Base-by-base conservation (phyloP, 129 eudicot genomes). In the Escallonia rubra region DNA sequence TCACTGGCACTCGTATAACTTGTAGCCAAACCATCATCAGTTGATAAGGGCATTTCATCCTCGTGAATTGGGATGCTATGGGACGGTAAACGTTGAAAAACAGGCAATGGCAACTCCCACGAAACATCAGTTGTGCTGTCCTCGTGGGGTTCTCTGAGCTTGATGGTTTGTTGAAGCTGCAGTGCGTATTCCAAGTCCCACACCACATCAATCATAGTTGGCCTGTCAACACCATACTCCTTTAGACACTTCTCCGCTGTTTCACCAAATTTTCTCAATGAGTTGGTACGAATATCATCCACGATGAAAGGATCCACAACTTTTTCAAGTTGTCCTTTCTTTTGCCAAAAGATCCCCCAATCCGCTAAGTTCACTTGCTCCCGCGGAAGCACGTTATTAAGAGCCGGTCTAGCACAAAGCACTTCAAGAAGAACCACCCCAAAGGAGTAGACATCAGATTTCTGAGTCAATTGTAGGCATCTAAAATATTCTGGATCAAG, bases 401-500 rank as follows among this genome's bases (percentile, higher is more conserved):
- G 53, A 13, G 76, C 95, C 0, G 85, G 83, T 66, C 90, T 79
- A 1, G 90, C 90, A 42, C 90, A 87, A 1, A 87, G 75, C 14
- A 82, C 86, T 75, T 87, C 91, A 3, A 87, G 82, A 38, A 87
- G 70, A 11, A 87, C 95, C 4, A 87, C 85, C n/a, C 90, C 90
- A 13, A 87, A 87, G 5, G 90, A 76, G 68, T 84, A 87, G 38
- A 87, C 90, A 50, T 84, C 88, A 0, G 90, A 84, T 43, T 87
- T 87, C 49, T 76, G 82, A 11, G 95, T 87, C 41, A 81, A 65
- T 41, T 74, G 83, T 67, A 76, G 68, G 67, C 82, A 81, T 62
- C 70, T 68, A 53, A 61, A 76, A 70, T 86, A 86, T 52, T 87
- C 95, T 0, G 95, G 95, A 69, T 87, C 90, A 44, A 84, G 68